Percentiles rank a stretch among this genome's conserved stretches.
Conservation (phyloP, 2,329 filamentous ascomycete genomes). For the Hypoxylon sp. region DNA sequence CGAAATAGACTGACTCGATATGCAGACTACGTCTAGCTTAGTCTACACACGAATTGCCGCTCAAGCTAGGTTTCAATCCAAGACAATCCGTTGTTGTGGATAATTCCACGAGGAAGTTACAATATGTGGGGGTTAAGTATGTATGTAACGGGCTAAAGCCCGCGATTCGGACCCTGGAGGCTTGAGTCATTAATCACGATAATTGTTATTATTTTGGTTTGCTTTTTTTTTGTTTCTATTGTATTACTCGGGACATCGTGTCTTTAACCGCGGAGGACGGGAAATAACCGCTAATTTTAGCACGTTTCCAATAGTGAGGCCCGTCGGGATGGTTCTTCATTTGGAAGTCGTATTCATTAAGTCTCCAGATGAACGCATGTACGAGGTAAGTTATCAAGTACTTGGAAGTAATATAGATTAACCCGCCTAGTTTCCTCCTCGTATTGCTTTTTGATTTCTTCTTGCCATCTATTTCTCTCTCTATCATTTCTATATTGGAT, state of each 20-base stretch:
- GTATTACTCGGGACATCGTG: slow-evolving; percentile 8
- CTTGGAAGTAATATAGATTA: slow-evolving; percentile 5
- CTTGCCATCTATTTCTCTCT: background rate
- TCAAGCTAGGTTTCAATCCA: slow-evolving; percentile 26
- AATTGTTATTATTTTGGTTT: slow-evolving; percentile 18
- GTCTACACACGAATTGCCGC: slow-evolving; percentile 34
- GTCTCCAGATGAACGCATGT: background rate
- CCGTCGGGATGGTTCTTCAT: background rate
- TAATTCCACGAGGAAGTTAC: slow-evolving; percentile 27
- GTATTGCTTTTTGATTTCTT: slow-evolving; percentile 5
- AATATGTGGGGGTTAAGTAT: slow-evolving; percentile 27
- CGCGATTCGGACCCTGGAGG: slow-evolving; percentile 40
- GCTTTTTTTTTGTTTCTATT: slow-evolving; percentile 10
- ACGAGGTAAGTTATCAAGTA: background rate
- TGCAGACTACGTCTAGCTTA: slow-evolving; percentile 15
- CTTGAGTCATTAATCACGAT: slow-evolving; percentile 42
- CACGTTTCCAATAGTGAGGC: slow-evolving; percentile 6
- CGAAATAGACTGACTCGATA: slow-evolving; percentile 29
- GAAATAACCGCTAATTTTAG: slow-evolving; percentile 3
- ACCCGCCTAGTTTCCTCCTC: background rate
- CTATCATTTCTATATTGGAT: background rate
- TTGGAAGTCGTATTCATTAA: background rate
- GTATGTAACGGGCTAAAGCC: slow-evolving; percentile 22
- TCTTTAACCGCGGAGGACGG: slow-evolving; percentile 6
- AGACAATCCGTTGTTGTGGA: slow-evolving; percentile 28